These are phyloP conservation scores for Ceratocystis albifundus DNA, from an alignment of 2,329 filamentous ascomycete species.

Conservation along the genomic window DNA sequence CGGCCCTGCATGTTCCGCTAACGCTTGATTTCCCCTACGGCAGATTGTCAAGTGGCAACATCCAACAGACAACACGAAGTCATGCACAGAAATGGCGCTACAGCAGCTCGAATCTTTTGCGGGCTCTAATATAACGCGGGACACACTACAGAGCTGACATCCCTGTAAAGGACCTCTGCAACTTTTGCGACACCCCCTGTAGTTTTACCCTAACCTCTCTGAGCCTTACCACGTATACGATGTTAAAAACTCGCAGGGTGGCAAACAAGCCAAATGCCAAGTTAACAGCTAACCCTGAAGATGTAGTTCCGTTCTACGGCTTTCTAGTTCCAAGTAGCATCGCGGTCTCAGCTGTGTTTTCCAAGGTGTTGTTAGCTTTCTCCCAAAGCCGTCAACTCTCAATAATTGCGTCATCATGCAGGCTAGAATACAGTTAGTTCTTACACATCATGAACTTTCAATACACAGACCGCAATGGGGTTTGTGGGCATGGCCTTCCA, in stretches of 20 bases:
- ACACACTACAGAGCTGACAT: not conserved
- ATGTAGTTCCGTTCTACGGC: not conserved
- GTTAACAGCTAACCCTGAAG: too few relatives aligned
- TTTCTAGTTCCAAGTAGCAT: not conserved
- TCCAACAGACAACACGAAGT: not conserved
- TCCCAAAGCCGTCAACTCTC: not conserved
- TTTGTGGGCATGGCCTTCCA: not conserved
- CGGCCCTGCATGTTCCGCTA: not conserved
- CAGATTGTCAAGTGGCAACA: not conserved
- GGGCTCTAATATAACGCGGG: not conserved
- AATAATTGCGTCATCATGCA: slow-evolving; percentile 10
- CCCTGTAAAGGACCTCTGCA: not conserved
- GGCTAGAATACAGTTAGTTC: slow-evolving; percentile 8
- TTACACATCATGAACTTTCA: not conserved
- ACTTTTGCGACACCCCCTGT: slow-evolving; percentile 9
- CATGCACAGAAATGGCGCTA: not conserved
- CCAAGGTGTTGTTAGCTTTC: too few relatives aligned
- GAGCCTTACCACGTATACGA: not conserved
- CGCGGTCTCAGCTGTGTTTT: not conserved
- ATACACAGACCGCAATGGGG: slow-evolving; percentile 9
- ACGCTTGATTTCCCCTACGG: not conserved
- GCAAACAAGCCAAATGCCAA: not conserved
- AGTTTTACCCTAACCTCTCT: not conserved
- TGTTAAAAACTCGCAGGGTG: not conserved
- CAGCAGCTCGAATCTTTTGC: not conserved